These are phyloP conservation scores for Suillus variegatus DNA, from an alignment of 768 basidiomycete species.

Conservation along the genomic window DNA sequence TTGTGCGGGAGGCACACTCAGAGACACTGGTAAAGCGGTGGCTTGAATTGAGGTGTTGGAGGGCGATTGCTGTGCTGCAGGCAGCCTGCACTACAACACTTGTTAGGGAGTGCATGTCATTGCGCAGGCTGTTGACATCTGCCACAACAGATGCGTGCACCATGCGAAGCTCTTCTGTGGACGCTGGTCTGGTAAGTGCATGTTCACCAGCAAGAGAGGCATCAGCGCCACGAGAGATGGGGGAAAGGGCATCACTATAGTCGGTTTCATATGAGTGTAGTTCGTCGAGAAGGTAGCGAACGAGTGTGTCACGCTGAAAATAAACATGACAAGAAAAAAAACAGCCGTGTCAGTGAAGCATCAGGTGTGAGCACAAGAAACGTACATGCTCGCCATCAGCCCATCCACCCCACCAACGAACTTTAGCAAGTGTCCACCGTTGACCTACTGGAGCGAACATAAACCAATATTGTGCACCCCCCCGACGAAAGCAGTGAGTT, in stretches of 20 bases:
- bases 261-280: slow-evolving; percentile 25
- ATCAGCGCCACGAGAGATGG: neutral
- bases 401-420: slow-evolving; percentile 46
- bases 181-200: neutral
- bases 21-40: neutral
- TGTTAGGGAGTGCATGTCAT: neutral
- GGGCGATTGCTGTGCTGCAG: neutral
- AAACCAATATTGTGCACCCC: slow-evolving; percentile 31
- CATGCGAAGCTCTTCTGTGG: neutral
- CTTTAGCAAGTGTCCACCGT: slow-evolving; percentile 35
- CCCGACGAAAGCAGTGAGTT: slow-evolving; percentile 29
- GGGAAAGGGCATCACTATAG: slow-evolving; percentile 14
- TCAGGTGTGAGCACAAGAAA: neutral
- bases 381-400: slow-evolving; percentile 39
- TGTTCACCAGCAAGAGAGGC: neutral
- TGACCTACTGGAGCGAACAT: slow-evolving; percentile 25
- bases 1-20: neutral
- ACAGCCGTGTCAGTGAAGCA: neutral
- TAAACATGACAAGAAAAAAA: neutral
- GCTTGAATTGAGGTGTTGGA: neutral
- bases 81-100: neutral
- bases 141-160: neutral
- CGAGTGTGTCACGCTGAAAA: slow-evolving; percentile 8
- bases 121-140: neutral
- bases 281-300: slow-evolving; percentile 28